Conservation (phyloP, 2,329 filamentous ascomycete species). For the Monosporascus sp. region DNA sequence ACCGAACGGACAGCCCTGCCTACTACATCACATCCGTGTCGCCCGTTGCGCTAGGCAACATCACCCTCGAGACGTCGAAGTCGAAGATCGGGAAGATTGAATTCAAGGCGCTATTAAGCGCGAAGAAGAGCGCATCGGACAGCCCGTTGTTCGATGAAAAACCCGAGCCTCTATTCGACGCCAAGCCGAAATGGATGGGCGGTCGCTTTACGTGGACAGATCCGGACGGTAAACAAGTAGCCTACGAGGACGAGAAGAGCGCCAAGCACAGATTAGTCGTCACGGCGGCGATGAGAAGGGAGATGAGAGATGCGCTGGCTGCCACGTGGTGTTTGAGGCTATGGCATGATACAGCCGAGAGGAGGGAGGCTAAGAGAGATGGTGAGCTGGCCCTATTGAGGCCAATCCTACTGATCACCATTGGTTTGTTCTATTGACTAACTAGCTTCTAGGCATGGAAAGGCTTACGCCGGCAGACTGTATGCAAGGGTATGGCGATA, state of each 20-base stretch:
- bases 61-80: constrained; percentile 6
- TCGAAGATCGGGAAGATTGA: constrained; percentile 2
- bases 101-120: constrained; percentile 3
- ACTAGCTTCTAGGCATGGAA: constrained; percentile 2
- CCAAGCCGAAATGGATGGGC: constrained; percentile 6
- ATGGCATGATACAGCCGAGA: constrained; percentile 12
- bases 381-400: not conserved
- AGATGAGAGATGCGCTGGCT: constrained; percentile 5
- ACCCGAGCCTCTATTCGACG: constrained; percentile 2
- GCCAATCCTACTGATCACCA: not conserved
- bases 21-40: constrained; percentile 12
- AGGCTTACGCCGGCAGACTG: not conserved
- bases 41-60: constrained; percentile 3
- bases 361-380: constrained; percentile 5
- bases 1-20: not conserved
- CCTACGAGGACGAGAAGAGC: constrained; percentile 4
- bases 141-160: constrained; percentile 1
- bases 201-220: constrained; percentile 5
- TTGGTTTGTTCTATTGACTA: not conserved
- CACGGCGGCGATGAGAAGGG: constrained; percentile 2
- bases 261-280: not conserved
- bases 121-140: constrained; percentile 1
- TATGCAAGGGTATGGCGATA: not conserved
- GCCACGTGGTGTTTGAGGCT: constrained; percentile 10
- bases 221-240: constrained; percentile 1